Evolutionary conservation across 2,329 filamentous ascomycete species (phyloP).

Genomic region (Venturia pyrina): DNA sequence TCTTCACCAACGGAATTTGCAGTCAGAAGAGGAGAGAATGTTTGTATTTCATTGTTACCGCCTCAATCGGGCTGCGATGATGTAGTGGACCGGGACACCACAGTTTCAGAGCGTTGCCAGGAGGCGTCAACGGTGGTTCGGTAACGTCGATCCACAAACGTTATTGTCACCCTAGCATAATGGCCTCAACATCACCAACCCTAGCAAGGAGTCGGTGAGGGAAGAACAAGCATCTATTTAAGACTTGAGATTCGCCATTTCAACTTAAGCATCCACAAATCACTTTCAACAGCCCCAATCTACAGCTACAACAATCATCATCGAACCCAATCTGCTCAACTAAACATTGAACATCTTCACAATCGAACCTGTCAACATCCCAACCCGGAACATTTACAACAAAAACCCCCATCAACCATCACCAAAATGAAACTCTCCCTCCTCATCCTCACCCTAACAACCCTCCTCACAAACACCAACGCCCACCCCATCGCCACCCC

Average conservation of each 20-base stretch:
- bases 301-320: not conserved
- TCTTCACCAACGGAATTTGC: not conserved
- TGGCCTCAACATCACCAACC: not conserved
- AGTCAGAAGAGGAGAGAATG: not conserved
- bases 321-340: not conserved
- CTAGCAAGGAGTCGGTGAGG: not conserved
- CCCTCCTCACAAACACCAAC: not conserved
- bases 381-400: not conserved
- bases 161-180: not conserved
- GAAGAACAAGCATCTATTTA: not conserved
- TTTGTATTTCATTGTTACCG: not conserved
- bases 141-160: not conserved
- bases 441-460: not conserved
- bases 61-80: not conserved
- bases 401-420: not conserved
- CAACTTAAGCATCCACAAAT: not conserved
- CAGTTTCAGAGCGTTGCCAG: not conserved
- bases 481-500: not conserved
- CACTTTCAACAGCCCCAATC: not conserved
- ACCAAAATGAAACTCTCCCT: not conserved
- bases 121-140: slow-evolving; percentile 1
- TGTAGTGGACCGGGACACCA: not conserved
- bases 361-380: not conserved
- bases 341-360: not conserved
- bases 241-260: not conserved